Evolutionary conservation across 164 flowering plant genomes (phyloP), one percentile per base, ranked within the genome.

Genomic region (Vitis amurensis): DNA sequence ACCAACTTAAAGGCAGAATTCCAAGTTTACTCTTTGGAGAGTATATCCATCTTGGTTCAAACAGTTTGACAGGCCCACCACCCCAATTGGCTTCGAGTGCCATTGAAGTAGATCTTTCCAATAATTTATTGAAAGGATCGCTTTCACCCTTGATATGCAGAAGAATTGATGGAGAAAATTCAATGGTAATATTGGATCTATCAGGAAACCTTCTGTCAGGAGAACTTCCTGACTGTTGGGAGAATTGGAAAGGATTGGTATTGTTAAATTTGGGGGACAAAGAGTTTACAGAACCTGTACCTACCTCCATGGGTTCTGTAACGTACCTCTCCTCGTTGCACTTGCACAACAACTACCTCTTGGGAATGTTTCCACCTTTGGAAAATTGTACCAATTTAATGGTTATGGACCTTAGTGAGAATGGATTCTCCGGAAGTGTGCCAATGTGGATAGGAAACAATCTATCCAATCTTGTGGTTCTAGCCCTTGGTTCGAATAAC

Each of bases 341-440:
- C 37, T 19, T 72, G 37, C 64, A 19, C 13, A 57, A 58, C 9
- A 64, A 64, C 19, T 13, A 3, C 47, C 12, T 72, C 11, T 37
- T 19, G 11, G 71, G 83, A 13, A 3, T 83, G 0, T 87, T 85
- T 9, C 7, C 4, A 5, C 48, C 77, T 1, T 9, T 82, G 10
- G 14, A 50, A 55, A 74, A 74, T 27, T 75, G 80, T 6, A 58
- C 60, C 13, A 9, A 12, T 0, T 62, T 85, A 47, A 1, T 12
- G 2, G 19, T 47, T 27, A 19, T 85, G 9, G 82, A 86, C 37
- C 52, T 87, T 11, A 71, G 81, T 3, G 76, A 65, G 3, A 85
- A 87, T 67, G 23, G 5, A 14, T 70, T 84, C 1, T n/a, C 68
- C 1, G 85, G 87, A 55, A 70, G 19, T 1, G 23, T 82, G 13